phyloP scores from a whole-genome alignment of 306 rosid species.

The Sechiopsis laciniata region DNA sequence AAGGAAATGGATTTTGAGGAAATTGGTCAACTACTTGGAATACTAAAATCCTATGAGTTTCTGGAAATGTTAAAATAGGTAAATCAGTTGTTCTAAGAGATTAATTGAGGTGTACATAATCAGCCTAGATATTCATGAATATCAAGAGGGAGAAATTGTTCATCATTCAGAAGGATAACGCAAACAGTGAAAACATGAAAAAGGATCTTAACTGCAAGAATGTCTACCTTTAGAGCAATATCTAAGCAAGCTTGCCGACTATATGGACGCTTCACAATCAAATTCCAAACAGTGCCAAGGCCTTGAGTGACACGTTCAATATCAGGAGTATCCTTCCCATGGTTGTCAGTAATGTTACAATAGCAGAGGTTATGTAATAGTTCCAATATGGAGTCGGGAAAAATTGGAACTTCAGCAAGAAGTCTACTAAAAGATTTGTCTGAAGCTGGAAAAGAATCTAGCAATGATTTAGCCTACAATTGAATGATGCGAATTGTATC shows the following conservation, averaged over 20 bases:
- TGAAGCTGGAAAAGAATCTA: slow-evolving; percentile 82
- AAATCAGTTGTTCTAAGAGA: not conserved
- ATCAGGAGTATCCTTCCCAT: slow-evolving; percentile 66
- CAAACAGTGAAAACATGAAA: slow-evolving; percentile 10
- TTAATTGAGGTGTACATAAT: not conserved
- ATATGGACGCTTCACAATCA: slow-evolving; percentile 83
- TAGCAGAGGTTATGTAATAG: slow-evolving; percentile 72
- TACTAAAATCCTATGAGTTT: not conserved
- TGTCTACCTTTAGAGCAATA: slow-evolving; percentile 71
- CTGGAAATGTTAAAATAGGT: not conserved
- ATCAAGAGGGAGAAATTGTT: not conserved
- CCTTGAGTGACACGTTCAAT: slow-evolving; percentile 96
- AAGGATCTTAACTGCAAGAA: slow-evolving; percentile 9
- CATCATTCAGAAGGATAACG: not conserved
- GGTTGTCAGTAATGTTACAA: slow-evolving; percentile 53
- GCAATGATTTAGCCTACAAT: slow-evolving; percentile 64
- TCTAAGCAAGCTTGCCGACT: slow-evolving; percentile 77
- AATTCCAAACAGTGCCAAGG: slow-evolving; percentile 94
- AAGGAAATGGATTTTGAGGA: not conserved
- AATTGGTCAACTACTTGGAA: not conserved
- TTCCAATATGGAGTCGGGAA: slow-evolving; percentile 69
- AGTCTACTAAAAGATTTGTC: slow-evolving; percentile 93
- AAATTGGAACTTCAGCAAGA: slow-evolving; percentile 85
- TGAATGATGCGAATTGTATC: slow-evolving; percentile 25
- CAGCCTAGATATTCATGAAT: not conserved